Percentiles rank a stretch among this genome's conserved stretches.
Conservation (phyloP, 768 basidiomycete species). For the Rhizopogon vulgaris region DNA sequence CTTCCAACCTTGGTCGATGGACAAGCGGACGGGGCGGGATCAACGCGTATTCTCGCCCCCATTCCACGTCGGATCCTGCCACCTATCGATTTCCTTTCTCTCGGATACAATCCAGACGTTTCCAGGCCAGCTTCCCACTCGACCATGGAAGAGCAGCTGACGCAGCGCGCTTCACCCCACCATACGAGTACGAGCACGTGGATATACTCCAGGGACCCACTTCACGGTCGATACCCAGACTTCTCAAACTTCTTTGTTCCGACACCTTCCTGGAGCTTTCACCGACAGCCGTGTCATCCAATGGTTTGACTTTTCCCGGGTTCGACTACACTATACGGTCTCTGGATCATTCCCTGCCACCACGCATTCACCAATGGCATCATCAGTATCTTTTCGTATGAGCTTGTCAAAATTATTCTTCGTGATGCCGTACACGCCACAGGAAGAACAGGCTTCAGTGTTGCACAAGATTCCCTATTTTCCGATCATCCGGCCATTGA, state of each 20-base stretch:
- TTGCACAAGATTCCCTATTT: background rate
- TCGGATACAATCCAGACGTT: background rate
- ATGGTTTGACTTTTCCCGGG: background rate
- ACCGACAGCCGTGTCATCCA: background rate
- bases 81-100: background rate
- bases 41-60: background rate
- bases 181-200: background rate
- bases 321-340: background rate
- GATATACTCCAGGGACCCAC: slow-evolving; percentile 25
- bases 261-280: background rate
- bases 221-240: slow-evolving; percentile 25
- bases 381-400: background rate
- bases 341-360: background rate
- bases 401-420: background rate
- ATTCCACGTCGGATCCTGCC: background rate
- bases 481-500: background rate
- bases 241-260: slow-evolving; percentile 26
- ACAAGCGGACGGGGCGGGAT: background rate
- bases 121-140: background rate
- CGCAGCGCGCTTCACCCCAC: background rate
- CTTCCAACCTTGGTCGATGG: background rate
- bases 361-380: background rate
- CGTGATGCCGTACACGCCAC: background rate
- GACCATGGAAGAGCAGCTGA: background rate
- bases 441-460: background rate